Evolutionary conservation across 164 flowering plant genomes (phyloP), one percentile per base, ranked within the genome.

Genomic region (Berberis vulgaris): DNA sequence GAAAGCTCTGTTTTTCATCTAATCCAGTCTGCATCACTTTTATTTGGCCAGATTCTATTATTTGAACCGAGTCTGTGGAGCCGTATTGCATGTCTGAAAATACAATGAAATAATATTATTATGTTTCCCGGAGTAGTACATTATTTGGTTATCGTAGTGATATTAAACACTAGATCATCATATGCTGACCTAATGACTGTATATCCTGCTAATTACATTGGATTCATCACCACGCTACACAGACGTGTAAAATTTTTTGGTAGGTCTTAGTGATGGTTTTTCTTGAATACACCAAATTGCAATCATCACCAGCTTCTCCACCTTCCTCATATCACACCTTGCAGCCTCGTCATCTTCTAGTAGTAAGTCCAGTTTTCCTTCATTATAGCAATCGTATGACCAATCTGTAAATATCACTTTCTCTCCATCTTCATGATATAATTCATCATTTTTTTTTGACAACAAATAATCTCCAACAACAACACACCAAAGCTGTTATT

Each of bases 251-350:
- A 26, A 26, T 26, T 0, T n/a, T n/a, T 26, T 57, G 6, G 44
- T 57, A 2, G 60, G 60, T 42, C 45, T 41, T 3, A 57, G 45
- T 41, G 60, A 57, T 7, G 60, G 43, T 11, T 57, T 7, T n/a
- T 57, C 60, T 12, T 57, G 60, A 57, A 57, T 57, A 9, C 60
- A 57, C 60, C 60, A 57, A 57, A 41, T 57, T 57, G 60, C 60
- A 26, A 42, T 40, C 43, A 40, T 57, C 60, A 57, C n/a, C 41
- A 57, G 12, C 60, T 57, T 57, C 12, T 57, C 45, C 41, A 57
- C 4, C 13, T 6, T 57, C 2, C 41, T 42, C 6, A 57, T 41
- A 39, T 57, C 60, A 42, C 41, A 11, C 60, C 40, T 57, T 40
- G 60, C 60, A 7, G 40, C 60, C 45, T 41, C n/a, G 10, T 57